Conservation (phyloP, 2,329 filamentous ascomycete species). For the Calonectria pseudoturangicola region DNA sequence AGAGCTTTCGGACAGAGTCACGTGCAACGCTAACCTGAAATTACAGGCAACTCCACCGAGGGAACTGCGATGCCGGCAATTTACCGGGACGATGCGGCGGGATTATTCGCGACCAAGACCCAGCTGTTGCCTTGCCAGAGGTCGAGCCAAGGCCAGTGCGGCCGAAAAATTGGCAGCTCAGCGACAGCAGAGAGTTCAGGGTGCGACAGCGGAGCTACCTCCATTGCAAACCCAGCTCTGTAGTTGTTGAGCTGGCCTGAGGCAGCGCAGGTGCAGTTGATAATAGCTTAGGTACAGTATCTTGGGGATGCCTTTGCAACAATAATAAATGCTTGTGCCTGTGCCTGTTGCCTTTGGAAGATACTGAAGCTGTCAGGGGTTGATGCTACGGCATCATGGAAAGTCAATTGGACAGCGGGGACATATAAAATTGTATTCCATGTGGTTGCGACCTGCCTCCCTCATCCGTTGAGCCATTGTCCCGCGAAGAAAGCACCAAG, state of each 20-base stretch:
- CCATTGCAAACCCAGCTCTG: neutral
- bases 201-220: conserved; percentile 32
- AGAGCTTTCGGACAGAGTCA: conserved; percentile 65
- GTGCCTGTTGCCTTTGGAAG: neutral
- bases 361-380: neutral
- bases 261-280: neutral
- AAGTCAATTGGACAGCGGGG: neutral
- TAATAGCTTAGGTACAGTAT: neutral
- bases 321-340: neutral
- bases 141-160: conserved; percentile 29
- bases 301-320: neutral
- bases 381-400: conserved; percentile 12
- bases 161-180: conserved; percentile 22
- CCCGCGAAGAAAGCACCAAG: neutral
- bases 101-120: conserved; percentile 52
- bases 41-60: conserved; percentile 47
- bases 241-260: conserved; percentile 6
- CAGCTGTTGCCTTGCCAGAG: conserved; percentile 44
- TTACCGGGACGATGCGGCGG: conserved; percentile 54
- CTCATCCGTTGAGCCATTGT: neutral
- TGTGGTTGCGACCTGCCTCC: neutral
- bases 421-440: neutral
- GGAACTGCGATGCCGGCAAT: conserved; percentile 56
- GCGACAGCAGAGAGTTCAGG: conserved; percentile 17
- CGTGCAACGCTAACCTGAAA: conserved; percentile 61